Evolutionary conservation across 2,329 filamentous ascomycete genomes (phyloP), one percentile per base, ranked within the genome.

Genomic region (Phoma sp.): DNA sequence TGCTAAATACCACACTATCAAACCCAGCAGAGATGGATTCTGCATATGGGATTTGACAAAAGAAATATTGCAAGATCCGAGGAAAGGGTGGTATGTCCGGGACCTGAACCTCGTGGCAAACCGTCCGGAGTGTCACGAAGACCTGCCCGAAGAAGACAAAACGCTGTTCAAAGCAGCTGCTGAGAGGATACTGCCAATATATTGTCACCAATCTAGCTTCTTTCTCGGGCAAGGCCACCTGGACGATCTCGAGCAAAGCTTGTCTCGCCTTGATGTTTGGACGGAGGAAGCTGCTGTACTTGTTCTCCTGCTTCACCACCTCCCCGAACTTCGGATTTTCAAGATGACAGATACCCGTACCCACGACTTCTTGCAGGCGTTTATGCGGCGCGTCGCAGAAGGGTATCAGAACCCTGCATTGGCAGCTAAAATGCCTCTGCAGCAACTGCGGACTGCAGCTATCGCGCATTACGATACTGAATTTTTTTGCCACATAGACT

Each of bases 381-480:
- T 55, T 14, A 27, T 60, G 37, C 33, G 36, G 4, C 23, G 38
- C 5, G 38, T 59, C n/a, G 59, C 59, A 5, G 13, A 22, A 33
- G 47, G 36, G 13, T 61, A 61, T 13, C 51, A 50, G 14, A 27
- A 55, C n/a, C 48, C 53, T 7, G 11, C 23, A 5, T 14, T 47
- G 8, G 46, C 52, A 5, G 29, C 42, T 10, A 27, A 22, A 11
- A 46, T 64, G n/a, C 59, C 60, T 3, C 36, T 65, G 22, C 55
- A 60, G 39, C 59, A 48, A 14, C 55, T 65, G 7, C 52, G 40
- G 6, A 52, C 44, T 13, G 60, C 46, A 9, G 51, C 59, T n/a
- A 24, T 65, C 5, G 46, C 51, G 11, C 54, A 59, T 8, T 32
- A 38, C 9, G 55, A 58, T 13, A 47, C 48, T 2, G 60, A 63